phyloP scores from a whole-genome alignment of 2,329 filamentous ascomycete species.

The Pseudogymnoascus sp. region DNA sequence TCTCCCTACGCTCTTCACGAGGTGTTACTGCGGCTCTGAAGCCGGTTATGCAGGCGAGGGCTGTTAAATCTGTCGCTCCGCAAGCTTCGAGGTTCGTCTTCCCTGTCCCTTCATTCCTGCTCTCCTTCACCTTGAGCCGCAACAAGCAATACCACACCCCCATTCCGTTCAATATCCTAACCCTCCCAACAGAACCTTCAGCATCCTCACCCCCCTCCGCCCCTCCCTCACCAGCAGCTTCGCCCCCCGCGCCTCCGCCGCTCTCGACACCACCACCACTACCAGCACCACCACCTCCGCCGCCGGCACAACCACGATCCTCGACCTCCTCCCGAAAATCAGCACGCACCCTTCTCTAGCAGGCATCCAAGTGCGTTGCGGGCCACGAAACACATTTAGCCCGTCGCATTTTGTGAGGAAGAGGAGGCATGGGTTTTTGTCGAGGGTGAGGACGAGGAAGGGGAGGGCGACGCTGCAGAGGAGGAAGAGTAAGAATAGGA shows the following conservation, averaged over 20 bases:
- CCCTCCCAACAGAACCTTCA: slow-evolving; percentile 22
- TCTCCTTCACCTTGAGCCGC: background rate
- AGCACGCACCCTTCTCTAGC: slow-evolving; percentile 25
- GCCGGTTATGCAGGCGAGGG: slow-evolving; percentile 12
- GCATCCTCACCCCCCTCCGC: slow-evolving; percentile 23
- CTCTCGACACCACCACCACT: background rate
- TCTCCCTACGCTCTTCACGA: slow-evolving; percentile 24
- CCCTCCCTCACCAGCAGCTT: slow-evolving; percentile 24
- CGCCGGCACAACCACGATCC: background rate
- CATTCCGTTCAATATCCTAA: background rate
- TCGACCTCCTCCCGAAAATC: slow-evolving; percentile 27
- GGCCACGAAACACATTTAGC: slow-evolving; percentile 28
- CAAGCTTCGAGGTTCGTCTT: slow-evolving; percentile 18
- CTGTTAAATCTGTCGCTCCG: slow-evolving; percentile 9
- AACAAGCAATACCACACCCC: background rate
- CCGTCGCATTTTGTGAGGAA: slow-evolving; percentile 32
- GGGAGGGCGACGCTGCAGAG: slow-evolving; percentile 25
- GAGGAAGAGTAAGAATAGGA: slow-evolving; percentile 27
- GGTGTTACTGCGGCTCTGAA: slow-evolving; percentile 17
- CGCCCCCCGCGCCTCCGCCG: slow-evolving; percentile 9
- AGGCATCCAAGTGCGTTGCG: slow-evolving; percentile 26
- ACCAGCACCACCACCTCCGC: too few species aligned
- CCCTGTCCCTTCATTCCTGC: background rate
- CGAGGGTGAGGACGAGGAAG: slow-evolving; percentile 27
- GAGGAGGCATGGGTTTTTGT: slow-evolving; percentile 31